phyloP scores from a whole-genome alignment of 228 moss, liverwort and hornwort species.

The Sphagnum fallax region DNA sequence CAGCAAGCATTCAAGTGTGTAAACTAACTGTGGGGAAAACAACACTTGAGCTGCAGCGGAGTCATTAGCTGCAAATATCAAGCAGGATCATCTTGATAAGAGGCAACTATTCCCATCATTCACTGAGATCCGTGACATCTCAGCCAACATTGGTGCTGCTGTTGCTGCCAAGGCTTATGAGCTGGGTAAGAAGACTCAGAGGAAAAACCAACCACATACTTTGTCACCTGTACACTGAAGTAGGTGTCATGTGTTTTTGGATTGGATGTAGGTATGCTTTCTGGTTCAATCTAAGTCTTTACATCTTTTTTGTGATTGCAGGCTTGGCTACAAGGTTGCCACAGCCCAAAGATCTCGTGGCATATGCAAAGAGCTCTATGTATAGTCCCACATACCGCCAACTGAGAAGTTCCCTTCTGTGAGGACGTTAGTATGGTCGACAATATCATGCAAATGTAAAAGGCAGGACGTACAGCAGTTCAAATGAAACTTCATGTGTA shows the following conservation, averaged over 20 bases:
- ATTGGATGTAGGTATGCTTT: no score
- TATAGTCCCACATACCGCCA: constrained; percentile 49
- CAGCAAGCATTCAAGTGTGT: no score
- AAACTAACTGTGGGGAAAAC: no score
- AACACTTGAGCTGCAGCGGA: constrained; percentile 34
- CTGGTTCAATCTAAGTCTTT: no score
- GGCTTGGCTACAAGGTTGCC: constrained; percentile 55
- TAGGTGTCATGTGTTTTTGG: no score
- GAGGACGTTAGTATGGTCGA: no score
- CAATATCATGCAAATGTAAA: no score
- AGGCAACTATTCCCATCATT: constrained; percentile 72
- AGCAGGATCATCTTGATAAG: constrained; percentile 59
- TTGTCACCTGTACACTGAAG: no score
- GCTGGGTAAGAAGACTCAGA: constrained; percentile 29
- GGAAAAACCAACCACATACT: no score
- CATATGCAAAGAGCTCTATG: constrained; percentile 53
- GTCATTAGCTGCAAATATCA: constrained; percentile 62
- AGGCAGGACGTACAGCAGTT: no score
- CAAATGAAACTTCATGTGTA: no score
- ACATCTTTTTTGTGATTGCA: constrained; percentile 9
- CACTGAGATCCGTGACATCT: constrained; percentile 68
- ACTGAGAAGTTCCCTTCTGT: constrained; percentile 3
- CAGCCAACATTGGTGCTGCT: constrained; percentile 71
- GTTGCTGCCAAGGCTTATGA: constrained; percentile 71
- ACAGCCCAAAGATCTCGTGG: constrained; percentile 38